A percentile compares a stretch with the other conserved stretches of the same genome.
phyloP scores from a whole-genome alignment of 2,329 filamentous ascomycete species.

The Talaromyces pinophilus region DNA sequence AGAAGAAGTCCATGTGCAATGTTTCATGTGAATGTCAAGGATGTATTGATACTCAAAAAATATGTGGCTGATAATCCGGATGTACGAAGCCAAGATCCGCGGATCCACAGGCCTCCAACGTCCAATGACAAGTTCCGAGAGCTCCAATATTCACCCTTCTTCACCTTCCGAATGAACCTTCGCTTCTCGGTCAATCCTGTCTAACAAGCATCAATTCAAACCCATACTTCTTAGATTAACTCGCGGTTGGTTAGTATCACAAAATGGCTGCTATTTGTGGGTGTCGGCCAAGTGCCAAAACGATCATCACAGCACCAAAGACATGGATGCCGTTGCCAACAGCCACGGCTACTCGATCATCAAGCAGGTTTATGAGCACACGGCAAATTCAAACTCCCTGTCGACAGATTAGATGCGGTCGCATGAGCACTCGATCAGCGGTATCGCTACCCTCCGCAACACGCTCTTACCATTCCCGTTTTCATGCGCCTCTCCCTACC shows the following conservation, averaged over 20 bases:
- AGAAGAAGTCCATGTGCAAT: neutral
- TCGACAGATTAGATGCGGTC: neutral
- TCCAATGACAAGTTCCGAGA: neutral
- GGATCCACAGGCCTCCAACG: neutral
- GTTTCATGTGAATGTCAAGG: neutral
- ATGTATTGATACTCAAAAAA: neutral
- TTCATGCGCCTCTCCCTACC: constrained; percentile 59
- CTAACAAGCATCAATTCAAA: neutral
- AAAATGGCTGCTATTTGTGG: constrained; percentile 13
- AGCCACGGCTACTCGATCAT: neutral
- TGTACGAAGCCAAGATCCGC: neutral
- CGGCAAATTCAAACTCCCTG: neutral
- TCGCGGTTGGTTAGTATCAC: neutral
- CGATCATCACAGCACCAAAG: constrained; percentile 9
- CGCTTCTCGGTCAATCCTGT: neutral
- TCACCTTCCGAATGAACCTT: neutral
- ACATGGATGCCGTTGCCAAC: neutral
- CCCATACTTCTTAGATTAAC: neutral
- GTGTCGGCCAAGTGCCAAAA: constrained; percentile 9
- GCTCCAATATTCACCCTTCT: neutral
- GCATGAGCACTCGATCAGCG: neutral
- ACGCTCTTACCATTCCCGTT: constrained; percentile 69
- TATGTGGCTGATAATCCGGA: neutral
- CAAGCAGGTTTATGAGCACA: constrained; percentile 5
- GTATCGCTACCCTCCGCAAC: neutral